A percentile compares a stretch with the other conserved stretches of the same genome.
phyloP scores from a whole-genome alignment of 1,284 basidiomycete species.

The Pascua sp. region DNA sequence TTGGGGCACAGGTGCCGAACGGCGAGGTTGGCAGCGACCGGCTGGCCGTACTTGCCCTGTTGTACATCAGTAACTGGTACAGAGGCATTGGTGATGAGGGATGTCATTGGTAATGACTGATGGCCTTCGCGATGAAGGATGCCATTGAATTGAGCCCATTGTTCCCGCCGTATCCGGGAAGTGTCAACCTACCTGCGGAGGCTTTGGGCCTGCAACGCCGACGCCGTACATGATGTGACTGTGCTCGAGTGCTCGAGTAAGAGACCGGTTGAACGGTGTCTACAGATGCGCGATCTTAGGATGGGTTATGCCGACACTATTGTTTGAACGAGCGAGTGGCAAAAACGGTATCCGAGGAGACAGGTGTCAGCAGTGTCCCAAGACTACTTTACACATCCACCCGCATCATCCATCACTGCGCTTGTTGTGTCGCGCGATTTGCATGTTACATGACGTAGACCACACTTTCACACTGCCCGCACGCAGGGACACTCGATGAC shows the following conservation, averaged over 20 bases:
- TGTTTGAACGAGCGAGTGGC: constrained; percentile 3
- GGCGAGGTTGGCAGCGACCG: constrained; percentile 59
- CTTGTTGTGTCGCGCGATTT: too few relatives aligned
- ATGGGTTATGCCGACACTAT: not conserved
- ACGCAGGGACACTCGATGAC: too few relatives aligned
- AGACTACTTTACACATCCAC: too few relatives aligned
- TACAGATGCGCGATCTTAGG: not conserved
- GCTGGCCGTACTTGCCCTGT: constrained; percentile 57
- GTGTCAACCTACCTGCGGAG: constrained; percentile 26
- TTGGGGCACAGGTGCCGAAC: constrained; percentile 92
- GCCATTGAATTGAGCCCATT: not conserved
- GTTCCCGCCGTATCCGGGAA: not conserved
- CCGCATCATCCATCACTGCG: too few relatives aligned
- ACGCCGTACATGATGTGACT: constrained; percentile 22
- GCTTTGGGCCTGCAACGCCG: constrained; percentile 35
- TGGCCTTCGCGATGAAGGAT: too few relatives aligned
- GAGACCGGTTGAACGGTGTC: constrained; percentile 3
- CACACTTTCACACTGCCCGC: too few relatives aligned
- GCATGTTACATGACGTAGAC: too few relatives aligned
- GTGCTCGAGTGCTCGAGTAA: not conserved
- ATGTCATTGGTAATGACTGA: too few relatives aligned
- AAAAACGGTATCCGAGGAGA: not conserved
- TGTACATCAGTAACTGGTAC: not conserved
- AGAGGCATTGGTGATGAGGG: too few relatives aligned
- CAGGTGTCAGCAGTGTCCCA: constrained; percentile 3